Base-by-base conservation (phyloP, 1,139 yeast genomes). In the Candida sp. region DNA sequence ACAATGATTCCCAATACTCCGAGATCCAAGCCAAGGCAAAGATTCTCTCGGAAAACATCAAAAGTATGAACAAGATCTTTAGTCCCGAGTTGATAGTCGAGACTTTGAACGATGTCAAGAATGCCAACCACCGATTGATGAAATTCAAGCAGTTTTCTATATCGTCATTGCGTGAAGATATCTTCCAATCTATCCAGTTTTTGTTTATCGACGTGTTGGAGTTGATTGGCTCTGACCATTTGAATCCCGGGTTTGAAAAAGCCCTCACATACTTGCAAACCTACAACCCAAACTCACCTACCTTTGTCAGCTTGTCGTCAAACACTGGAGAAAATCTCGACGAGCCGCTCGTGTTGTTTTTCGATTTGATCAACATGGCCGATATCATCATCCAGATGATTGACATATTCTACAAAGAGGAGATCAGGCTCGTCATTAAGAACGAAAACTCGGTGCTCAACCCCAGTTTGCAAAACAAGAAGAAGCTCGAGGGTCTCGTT, bases 321-420 rank as follows among this genome's bases (percentile, higher is more conserved):
- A 53, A 50, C 30, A 26, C 42, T 1, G 42, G 17, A 5, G 60
- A 56, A 35, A 59, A 60, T 33, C 77, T 79, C 28, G 89, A 90
- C 8, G 96, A 89, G 58, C 98, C 99, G 0, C 75, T 94, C 48
- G 89, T 90, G 0, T 82, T 90, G 49, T 94, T 94, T 63, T 89
- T 96, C 22, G 98, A 93, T 64, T 76, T 94, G 55, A 96, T 94
- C 42, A 94, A 93, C 60, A 86, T 91, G 59, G 98, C 97, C 6
- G 99, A 94, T 66, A 73, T 93, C 54, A 90, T 94, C 31, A 88
- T 91, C 62, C 98, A 93, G 65, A 91, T 94, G 96, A 74, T 92
- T 42, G 94, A 90, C 54, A 91, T 92, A 2, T 94, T 94, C 62
- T 93, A 91, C 68, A 88, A 90, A 58, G 94, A 90, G 63, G 98